Evolutionary conservation across 305 asterid species (phyloP), one percentile per base, ranked within the genome.

Genomic region (Coffea humblotiana): DNA sequence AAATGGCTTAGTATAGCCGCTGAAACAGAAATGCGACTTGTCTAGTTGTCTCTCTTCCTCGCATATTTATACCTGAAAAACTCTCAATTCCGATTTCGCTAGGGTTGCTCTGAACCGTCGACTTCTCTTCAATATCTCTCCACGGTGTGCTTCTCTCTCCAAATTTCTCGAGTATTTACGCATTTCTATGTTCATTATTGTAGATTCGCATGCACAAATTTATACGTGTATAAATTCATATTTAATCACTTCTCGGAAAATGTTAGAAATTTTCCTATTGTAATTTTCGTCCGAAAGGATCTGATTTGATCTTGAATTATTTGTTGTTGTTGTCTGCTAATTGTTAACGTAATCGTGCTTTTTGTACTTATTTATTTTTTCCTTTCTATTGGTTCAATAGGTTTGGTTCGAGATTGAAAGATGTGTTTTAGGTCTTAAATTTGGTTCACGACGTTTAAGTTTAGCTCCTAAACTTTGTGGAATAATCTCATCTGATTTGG

Each of bases 371-470:
- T n/a, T 23, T 48, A 37, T 71, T 37, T 51, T 25, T 83, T 70
- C 35, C 32, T 74, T 80, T 29, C 61, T 45, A 15, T 64, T 82
- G 25, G 80, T 72, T 76, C 8, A 14, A 74, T 79, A 85, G 89
- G 87, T 72, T 82, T 68, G 67, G 76, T 74, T 65, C 77, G 72
- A 35, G 85, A 73, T 80, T 67, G 85, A 84, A 78, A 80, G 89
- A 76, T 77, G 54, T 83, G 72, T 82, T 72, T 35, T 77, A 74
- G 71, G 56, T 86, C 80, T 72, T 88, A 79, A 87, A 48, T 77
- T 90, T 79, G 65, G 82, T 72, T 71, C 75, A 49, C 8, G 49
- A 32, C 18, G 37, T 25, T 16, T n/a, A 40, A 65, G 70, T 13
- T 4, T 75, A 32, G 18, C 25, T 1, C 18, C 6, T 35, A 14